Percentiles rank a stretch among this genome's conserved stretches.
Conservation (phyloP, 1,284 basidiomycete genomes). For the Trichosporon inkin region DNA sequence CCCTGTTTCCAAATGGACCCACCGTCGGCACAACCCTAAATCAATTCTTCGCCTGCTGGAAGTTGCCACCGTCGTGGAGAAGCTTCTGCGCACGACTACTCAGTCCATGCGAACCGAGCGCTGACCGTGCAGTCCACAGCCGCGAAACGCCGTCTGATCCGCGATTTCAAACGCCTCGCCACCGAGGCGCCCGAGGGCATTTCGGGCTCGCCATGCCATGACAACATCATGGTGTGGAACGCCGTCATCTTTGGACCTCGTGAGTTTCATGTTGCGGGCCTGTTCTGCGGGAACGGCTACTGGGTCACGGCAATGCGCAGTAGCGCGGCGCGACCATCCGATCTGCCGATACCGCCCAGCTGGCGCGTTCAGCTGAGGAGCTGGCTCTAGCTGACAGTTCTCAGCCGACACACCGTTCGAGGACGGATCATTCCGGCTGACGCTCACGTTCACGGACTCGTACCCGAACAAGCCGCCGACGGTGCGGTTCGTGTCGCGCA, state of each 20-base stretch:
- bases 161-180: slow-evolving; percentile 92
- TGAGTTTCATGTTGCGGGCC: slow-evolving; percentile 49
- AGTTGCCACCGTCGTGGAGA: background rate
- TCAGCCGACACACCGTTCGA: slow-evolving; percentile 96
- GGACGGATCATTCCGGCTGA: slow-evolving; percentile 95
- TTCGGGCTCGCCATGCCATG: slow-evolving; percentile 90
- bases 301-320: background rate
- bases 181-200: slow-evolving; percentile 93
- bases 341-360: no score
- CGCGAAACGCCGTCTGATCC: slow-evolving; percentile 82
- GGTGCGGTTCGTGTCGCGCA: slow-evolving; percentile 92
- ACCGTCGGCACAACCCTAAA: background rate
- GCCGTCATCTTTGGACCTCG: slow-evolving; percentile 98
- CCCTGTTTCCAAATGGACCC: no score
- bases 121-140: slow-evolving; percentile 63
- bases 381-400: slow-evolving; percentile 11
- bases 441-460: slow-evolving; percentile 92
- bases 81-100: no score
- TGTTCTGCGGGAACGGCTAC: no score
- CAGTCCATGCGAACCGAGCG: background rate
- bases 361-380: no score
- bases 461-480: slow-evolving; percentile 98
- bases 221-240: slow-evolving; percentile 99
- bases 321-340: background rate
- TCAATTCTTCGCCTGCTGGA: background rate